Evolutionary conservation across 169 alveolate genomes (phyloP), one percentile per base, ranked within the genome.

Genomic region (Plasmodium blacklocki): DNA sequence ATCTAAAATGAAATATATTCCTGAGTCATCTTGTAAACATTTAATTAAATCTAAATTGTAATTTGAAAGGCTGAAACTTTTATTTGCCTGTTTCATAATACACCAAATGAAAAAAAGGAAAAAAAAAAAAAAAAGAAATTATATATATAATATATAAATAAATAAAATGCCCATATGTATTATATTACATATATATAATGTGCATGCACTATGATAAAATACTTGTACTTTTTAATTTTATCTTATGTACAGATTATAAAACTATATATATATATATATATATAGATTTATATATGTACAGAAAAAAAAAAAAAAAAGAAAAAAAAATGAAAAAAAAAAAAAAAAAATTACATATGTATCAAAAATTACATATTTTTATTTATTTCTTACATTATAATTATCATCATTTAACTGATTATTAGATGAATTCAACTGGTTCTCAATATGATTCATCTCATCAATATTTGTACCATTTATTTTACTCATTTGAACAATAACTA

Each of bases 11-110:
- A 83, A 83, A 59, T 68, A 83, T 19, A 83, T 83, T 18, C 91
- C 91, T 21, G 91, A 68, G 6, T 83, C 91, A 68, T 83, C 56
- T 68, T 83, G 91, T 47, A 83, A 68, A 47, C 91, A 83, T 68
- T 83, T 83, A 29, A 83, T 83, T 68, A 83, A 58, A 58, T 83
- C 83, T 21, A 83, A 67, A 59, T 87, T 87, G 39, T 87, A 75
- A 87, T 71, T 87, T 19, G 88, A 64, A 43, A 75, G 70, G 54
- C 72, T 87, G 32, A 75, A 75, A 14, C 43, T 56, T 75, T 70
- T 87, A 87, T 50, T 87, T 80, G 72, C 72, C 80, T 56, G 21
- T 39, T 39, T 39, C 47, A 39, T 39, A 39, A 5, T 39, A 39
- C 9, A 39, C 9, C 47, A 39, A 39, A 6, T 4, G 9, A 6